Base-by-base conservation (phyloP, 192 early-diverging fungal genomes). In the Thamnidium elegans region DNA sequence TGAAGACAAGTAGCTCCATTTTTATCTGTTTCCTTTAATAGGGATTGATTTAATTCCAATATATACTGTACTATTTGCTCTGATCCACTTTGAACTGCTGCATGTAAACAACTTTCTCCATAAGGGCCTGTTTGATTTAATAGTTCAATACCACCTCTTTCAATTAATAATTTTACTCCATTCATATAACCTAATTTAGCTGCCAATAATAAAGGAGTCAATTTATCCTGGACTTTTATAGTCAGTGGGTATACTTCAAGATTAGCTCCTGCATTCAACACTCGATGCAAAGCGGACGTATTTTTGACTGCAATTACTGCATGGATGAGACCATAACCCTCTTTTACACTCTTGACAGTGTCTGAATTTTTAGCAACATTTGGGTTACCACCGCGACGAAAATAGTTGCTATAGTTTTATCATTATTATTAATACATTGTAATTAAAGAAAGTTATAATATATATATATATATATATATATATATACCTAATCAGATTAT, bases 321-420 rank as follows among this genome's bases (percentile, higher is more conserved):
- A 48, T 73, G 71, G 17, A 73, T 50, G 32, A 73, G 46, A 48
- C 65, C 39, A 32, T 73, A 62, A 3, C 71, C 71, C 36, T 63
- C 65, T 46, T 55, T 66, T 3, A 73, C 60, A 11, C 36, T 23
- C 21, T 55, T 56, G 26, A 58, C 39, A 36, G 50, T 63, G 7
- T 34, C 36, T 36, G 58, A 67, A 55, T 53, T 55, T 10, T 73
- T 67, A 19, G 71, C 66, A 17, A 73, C 71, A 58, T 73, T 73
- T 14, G 66, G 61, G 21, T 58, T 48, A 5, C 71, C 71, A 6
- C 71, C 71, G 17, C 71, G 59, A 3, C 45, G 48, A 30, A 73
- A 34, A 53, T 73, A 73, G 23, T 62, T 73, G 21, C 71, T 73
- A 63, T 45, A 45, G 4, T 15, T 26, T 26, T 26, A 26, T 26